These are phyloP conservation scores for Leccinum longicurvipes DNA, from an alignment of 768 basidiomycete species.

Conservation along the genomic window DNA sequence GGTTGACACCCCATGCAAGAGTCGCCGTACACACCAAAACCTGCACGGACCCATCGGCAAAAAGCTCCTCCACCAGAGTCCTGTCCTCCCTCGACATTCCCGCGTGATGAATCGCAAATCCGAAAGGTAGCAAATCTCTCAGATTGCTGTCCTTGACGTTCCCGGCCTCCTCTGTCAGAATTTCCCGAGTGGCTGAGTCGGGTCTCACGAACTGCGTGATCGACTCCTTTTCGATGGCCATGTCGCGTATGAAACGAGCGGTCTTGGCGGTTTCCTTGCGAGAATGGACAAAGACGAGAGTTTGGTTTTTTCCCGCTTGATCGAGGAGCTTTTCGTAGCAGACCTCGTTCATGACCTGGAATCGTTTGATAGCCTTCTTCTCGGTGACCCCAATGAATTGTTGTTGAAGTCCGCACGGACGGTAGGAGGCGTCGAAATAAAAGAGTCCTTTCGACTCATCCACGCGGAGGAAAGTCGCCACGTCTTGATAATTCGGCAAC, in stretches of 20 bases:
- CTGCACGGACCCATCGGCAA: conserved; percentile 87
- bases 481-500: conserved; percentile 97
- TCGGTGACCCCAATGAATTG: conserved; percentile 98
- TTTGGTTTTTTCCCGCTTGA: conserved; percentile 86
- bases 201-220: conserved; percentile 95
- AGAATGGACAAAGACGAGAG: conserved; percentile 96
- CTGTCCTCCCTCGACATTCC: conserved; percentile 94
- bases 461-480: conserved; percentile 94
- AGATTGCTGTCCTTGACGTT: conserved; percentile 82
- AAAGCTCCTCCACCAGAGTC: conserved; percentile 89
- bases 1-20: conserved; percentile 98
- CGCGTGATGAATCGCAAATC: conserved; percentile 97
- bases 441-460: conserved; percentile 90
- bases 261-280: conserved; percentile 99
- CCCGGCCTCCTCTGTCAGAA: conserved; percentile 78
- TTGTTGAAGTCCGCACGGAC: conserved; percentile 93
- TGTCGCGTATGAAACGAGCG: conserved; percentile 88
- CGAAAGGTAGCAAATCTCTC: conserved; percentile 89
- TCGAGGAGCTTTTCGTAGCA: conserved; percentile 99
- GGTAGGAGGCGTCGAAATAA: conserved; percentile 93
- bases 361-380: conserved; percentile 98
- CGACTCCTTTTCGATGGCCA: conserved; percentile 95
- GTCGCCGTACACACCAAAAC: conserved; percentile 97
- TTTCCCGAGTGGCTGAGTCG: conserved; percentile 87
- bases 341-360: conserved; percentile 97